Conservation (phyloP, 2,329 filamentous ascomycete species). For the Colletotrichum cuscutae region DNA sequence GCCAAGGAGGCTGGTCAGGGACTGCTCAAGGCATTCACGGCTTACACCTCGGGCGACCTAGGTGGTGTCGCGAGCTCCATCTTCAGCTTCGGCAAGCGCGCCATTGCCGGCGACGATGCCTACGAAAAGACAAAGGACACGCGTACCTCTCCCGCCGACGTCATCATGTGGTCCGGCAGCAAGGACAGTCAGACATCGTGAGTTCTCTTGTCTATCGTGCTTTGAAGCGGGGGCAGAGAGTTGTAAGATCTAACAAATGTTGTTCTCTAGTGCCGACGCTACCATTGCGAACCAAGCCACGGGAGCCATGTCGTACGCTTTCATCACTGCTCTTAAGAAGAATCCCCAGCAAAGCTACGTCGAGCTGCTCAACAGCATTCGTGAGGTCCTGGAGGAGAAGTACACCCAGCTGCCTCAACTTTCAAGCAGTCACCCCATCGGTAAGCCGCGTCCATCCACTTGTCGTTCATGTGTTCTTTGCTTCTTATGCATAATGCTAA, state of each 20-base stretch:
- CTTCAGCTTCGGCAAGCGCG: conserved; percentile 84
- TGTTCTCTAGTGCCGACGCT: conserved; percentile 78
- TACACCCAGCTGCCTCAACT: conserved; percentile 97
- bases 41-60: conserved; percentile 87
- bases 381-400: conserved; percentile 85
- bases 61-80: conserved; percentile 82
- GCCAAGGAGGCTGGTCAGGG: conserved; percentile 83
- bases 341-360: conserved; percentile 97
- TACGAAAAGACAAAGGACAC: conserved; percentile 86
- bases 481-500: not conserved
- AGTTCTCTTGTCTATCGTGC: conserved; percentile 35
- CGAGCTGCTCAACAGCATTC: conserved; percentile 93
- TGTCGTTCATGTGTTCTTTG: not conserved
- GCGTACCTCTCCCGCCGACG: conserved; percentile 93
- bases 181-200: conserved; percentile 93
- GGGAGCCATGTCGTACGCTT: conserved; percentile 98
- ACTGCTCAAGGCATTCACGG: conserved; percentile 76
- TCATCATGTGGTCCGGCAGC: conserved; percentile 97
- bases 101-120: conserved; percentile 80
- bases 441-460: conserved; percentile 63
- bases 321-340: conserved; percentile 89
- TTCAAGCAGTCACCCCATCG: conserved; percentile 93
- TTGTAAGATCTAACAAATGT: not conserved
- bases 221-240: not conserved
- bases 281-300: conserved; percentile 89